phyloP scores from a whole-genome alignment of 331 rosid genomes.

The Saraca asoca region DNA sequence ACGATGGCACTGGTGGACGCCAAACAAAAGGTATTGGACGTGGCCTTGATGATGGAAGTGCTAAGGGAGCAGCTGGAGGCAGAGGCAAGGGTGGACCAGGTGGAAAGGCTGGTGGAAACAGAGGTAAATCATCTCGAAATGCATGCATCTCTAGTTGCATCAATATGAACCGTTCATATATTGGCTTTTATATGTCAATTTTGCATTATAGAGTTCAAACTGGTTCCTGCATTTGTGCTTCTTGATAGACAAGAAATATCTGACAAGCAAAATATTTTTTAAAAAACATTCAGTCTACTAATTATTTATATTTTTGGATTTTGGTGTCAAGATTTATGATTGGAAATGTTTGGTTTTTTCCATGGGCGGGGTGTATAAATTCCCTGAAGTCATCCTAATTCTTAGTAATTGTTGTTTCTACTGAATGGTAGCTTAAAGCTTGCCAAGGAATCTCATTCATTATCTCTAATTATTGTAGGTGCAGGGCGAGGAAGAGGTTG shows the following conservation, averaged over 20 bases:
- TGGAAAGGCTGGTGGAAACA: slow-evolving; percentile 74
- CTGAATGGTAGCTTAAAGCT: slow-evolving; percentile 1
- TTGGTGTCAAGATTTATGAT: neutral
- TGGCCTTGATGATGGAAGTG: slow-evolving; percentile 77
- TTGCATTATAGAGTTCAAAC: slow-evolving; percentile 3
- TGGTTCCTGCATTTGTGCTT: neutral
- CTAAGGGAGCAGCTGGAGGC: slow-evolving; percentile 78
- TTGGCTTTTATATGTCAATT: slow-evolving; percentile 15
- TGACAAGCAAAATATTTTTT: neutral
- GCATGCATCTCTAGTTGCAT: neutral
- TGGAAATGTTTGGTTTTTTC: slow-evolving; percentile 1
- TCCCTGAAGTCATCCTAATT: neutral
- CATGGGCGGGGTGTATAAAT: neutral
- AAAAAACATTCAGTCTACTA: neutral
- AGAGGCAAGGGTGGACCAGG: slow-evolving; percentile 90
- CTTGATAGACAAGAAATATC: neutral
- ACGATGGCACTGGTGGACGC: slow-evolving; percentile 85
- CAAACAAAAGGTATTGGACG: slow-evolving; percentile 91
- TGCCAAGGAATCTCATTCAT: slow-evolving; percentile 25
- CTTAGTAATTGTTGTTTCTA: neutral
- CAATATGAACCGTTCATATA: neutral
- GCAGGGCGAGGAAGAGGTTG: slow-evolving; percentile 77
- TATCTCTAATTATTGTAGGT: slow-evolving; percentile 41
- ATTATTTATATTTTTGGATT: neutral
- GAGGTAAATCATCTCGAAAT: slow-evolving; percentile 58